Evolutionary conservation across 2,329 filamentous ascomycete genomes (phyloP).

Genomic region (Colletotrichum caudatum): DNA sequence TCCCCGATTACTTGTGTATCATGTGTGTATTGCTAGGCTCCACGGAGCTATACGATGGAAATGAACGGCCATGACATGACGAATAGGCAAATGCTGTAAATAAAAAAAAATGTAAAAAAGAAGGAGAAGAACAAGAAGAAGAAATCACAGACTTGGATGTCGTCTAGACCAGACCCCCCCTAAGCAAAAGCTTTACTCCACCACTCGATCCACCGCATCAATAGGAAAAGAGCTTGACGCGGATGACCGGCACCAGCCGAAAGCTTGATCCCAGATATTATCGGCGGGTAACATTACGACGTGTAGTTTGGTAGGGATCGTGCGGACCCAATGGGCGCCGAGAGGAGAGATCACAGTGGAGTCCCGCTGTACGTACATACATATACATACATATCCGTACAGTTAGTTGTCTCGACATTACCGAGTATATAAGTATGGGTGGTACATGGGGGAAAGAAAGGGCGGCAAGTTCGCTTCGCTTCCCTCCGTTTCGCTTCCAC

Average conservation of each 20-base stretch:
- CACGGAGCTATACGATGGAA: neutral
- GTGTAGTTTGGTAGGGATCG: too few relatives aligned
- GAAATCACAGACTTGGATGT: neutral
- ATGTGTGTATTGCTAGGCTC: neutral
- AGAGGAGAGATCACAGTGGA: constrained; percentile 12
- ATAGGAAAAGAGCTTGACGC: constrained; percentile 15
- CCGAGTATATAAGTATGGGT: neutral
- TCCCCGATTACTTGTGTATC: neutral
- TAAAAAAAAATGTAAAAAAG: too few relatives aligned
- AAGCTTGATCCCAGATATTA: constrained; percentile 15
- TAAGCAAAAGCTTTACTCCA: constrained; percentile 35
- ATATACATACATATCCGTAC: too few relatives aligned
- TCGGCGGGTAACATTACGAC: too few relatives aligned
- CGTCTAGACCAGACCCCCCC: neutral
- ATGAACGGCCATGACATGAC: neutral
- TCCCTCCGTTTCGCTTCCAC: neutral
- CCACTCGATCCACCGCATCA: neutral
- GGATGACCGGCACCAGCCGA: constrained; percentile 33
- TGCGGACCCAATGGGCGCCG: neutral
- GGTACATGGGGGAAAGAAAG: neutral
- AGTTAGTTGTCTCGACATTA: too few relatives aligned
- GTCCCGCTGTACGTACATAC: too few relatives aligned
- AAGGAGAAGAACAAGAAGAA: too few relatives aligned
- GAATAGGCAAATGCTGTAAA: too few relatives aligned
- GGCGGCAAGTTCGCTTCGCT: neutral